These are phyloP conservation scores for Saccharomycopsis schoenii DNA, from an alignment of 805 yeast genomes.

Conservation along the genomic window DNA sequence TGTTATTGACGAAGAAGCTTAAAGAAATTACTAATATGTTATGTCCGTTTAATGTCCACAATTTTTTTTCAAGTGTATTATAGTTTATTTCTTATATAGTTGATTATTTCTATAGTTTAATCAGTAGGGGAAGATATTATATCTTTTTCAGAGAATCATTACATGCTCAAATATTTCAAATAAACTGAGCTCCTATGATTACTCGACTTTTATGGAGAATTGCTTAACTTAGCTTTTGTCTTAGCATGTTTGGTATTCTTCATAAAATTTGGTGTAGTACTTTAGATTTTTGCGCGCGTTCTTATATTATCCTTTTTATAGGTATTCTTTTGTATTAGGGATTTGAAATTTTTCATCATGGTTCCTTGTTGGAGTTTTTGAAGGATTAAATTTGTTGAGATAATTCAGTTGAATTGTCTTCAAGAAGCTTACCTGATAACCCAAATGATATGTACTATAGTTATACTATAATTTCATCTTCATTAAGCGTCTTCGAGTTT, in stretches of 20 bases:
- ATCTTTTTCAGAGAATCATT: conserved; percentile 16
- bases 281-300: too few species aligned
- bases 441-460: too few species aligned
- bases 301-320: too few species aligned
- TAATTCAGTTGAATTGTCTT: neutral
- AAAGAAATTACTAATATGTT: conserved; percentile 2
- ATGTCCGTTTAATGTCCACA: neutral
- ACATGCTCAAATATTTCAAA: conserved; percentile 12
- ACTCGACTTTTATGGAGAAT: conserved; percentile 9
- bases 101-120: neutral
- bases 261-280: too few species aligned
- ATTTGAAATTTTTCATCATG: neutral
- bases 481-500: too few species aligned
- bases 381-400: neutral
- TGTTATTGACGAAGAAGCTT: conserved; percentile 54
- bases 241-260: too few species aligned
- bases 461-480: too few species aligned
- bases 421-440: neutral
- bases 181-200: conserved; percentile 19
- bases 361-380: neutral
- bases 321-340: too few species aligned
- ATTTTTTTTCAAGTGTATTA: conserved; percentile 1
- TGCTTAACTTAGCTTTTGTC: too few species aligned
- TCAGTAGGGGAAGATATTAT: neutral
- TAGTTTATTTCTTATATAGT: neutral